Percentiles rank a stretch among this genome's conserved stretches.
phyloP scores from a whole-genome alignment of 2,329 filamentous ascomycete species.

The Ceratocystiopsis sp. region DNA sequence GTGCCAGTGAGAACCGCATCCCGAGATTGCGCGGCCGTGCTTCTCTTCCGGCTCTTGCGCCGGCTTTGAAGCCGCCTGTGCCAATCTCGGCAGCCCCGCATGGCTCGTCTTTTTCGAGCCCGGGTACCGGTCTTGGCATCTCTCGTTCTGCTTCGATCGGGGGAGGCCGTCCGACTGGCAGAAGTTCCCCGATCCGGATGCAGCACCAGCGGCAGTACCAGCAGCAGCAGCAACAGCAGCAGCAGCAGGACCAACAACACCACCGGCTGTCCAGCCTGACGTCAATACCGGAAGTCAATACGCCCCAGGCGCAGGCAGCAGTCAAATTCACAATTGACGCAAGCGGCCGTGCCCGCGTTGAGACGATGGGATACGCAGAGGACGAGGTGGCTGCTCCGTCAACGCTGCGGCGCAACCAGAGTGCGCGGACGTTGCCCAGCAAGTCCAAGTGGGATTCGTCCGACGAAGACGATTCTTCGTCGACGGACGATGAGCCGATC shows the following conservation, averaged over 20 bases:
- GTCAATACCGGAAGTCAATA: constrained; percentile 36
- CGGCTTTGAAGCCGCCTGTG: constrained; percentile 21
- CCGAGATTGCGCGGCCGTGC: constrained; percentile 24
- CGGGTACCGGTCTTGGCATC: constrained; percentile 12
- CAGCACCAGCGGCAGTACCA: constrained; percentile 23
- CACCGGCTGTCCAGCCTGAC: constrained; percentile 32
- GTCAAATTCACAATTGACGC: constrained; percentile 48
- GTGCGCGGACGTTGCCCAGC: constrained; percentile 10
- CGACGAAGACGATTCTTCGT: constrained; percentile 33
- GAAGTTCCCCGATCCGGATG: constrained; percentile 35
- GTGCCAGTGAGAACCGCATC: constrained; percentile 35
- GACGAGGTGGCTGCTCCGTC: constrained; percentile 12
- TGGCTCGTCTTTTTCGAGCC: constrained; percentile 5
- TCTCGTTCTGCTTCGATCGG: constrained; percentile 20
- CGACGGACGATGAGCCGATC: constrained; percentile 47
- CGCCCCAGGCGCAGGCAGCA: constrained; percentile 30
- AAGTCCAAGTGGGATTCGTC: constrained; percentile 26
- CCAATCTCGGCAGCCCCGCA: not conserved
- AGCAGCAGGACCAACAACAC: constrained; percentile 19
- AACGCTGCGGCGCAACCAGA: constrained; percentile 7
- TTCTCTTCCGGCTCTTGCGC: constrained; percentile 29
- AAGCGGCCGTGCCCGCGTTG: constrained; percentile 40
- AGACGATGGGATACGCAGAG: constrained; percentile 28
- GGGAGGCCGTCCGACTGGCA: constrained; percentile 24
- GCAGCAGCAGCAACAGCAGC: constrained; percentile 5